phyloP scores from a whole-genome alignment of 2,329 filamentous ascomycete species.

The Raffaelea albimanens region DNA sequence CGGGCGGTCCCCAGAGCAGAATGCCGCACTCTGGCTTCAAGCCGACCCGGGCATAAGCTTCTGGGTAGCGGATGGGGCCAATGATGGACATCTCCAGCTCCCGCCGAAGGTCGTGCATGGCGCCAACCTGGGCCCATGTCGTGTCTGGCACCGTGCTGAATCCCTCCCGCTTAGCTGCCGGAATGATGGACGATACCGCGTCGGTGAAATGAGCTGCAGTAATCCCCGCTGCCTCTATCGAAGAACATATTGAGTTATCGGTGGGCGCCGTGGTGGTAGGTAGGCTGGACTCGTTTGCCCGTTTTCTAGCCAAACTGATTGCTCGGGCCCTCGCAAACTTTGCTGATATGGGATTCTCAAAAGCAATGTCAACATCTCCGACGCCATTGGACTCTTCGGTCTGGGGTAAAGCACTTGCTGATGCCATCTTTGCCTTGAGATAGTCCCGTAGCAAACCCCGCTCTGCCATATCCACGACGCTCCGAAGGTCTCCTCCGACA shows the following conservation, averaged over 20 bases:
- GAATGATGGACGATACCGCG: constrained; percentile 66
- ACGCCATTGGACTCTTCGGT: too few relatives aligned
- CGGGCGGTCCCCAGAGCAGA: constrained; percentile 90
- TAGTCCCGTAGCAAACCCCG: too few relatives aligned
- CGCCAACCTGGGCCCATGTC: constrained; percentile 88
- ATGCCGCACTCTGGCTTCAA: constrained; percentile 78
- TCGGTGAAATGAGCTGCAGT: constrained; percentile 57
- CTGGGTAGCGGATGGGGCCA: constrained; percentile 75
- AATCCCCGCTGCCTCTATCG: constrained; percentile 18
- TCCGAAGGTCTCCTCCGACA: constrained; percentile 80
- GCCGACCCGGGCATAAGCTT: constrained; percentile 66
- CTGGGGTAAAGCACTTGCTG: too few relatives aligned
- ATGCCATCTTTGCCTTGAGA: background rate
- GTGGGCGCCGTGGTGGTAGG: too few relatives aligned
- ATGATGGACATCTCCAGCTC: constrained; percentile 82
- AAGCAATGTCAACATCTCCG: too few relatives aligned
- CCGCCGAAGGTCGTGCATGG: constrained; percentile 67
- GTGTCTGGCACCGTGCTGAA: constrained; percentile 92
- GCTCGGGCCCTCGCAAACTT: too few relatives aligned
- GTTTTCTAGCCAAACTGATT: too few relatives aligned
- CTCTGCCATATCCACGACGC: constrained; percentile 37
- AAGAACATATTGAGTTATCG: too few relatives aligned
- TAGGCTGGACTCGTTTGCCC: too few relatives aligned
- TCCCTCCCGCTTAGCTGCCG: constrained; percentile 82
- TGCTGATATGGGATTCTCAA: too few relatives aligned